A percentile compares a stretch with the other conserved stretches of the same genome.
Conservation (phyloP, 371 early-diverging fungal species). For the Syncephalis plumigaleata region DNA sequence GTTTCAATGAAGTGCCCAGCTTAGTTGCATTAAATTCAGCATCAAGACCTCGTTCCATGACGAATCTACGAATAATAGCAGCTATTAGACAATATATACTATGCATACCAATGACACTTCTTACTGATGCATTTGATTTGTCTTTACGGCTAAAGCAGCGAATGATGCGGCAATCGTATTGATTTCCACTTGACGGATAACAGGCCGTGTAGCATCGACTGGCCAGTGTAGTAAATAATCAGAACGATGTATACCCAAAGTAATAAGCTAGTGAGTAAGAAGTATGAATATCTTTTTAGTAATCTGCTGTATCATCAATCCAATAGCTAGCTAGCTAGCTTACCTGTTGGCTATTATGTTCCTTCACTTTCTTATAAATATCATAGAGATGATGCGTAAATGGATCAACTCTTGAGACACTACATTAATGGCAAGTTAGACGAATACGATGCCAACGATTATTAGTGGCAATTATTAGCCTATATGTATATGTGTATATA, state of each 20-base stretch:
- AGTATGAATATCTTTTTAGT: no score
- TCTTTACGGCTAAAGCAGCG: constrained; percentile 56
- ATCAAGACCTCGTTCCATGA: constrained; percentile 14
- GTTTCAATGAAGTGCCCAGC: no score
- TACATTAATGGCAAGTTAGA: constrained; percentile 12
- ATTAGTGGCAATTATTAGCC: neutral
- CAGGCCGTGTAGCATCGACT: constrained; percentile 15
- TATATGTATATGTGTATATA: no score
- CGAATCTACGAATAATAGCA: neutral
- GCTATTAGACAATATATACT: neutral
- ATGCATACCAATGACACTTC: neutral
- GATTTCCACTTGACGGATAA: constrained; percentile 87
- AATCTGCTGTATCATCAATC: neutral
- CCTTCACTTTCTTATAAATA: constrained; percentile 46
- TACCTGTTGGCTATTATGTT: constrained; percentile 47
- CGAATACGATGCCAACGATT: neutral
- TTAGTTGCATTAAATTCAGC: constrained; percentile 8
- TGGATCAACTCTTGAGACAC: constrained; percentile 62
- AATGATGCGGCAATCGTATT: constrained; percentile 93
- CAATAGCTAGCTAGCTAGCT: neutral
- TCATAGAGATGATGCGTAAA: constrained; percentile 61
- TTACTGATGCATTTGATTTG: constrained; percentile 66
- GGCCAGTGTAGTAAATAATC: constrained; percentile 81
- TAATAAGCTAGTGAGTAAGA: constrained; percentile 32
- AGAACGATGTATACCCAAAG: constrained; percentile 76